Evolutionary conservation across 1,284 basidiomycete species (phyloP).

Genomic region (Naganishia liquefaciens): DNA sequence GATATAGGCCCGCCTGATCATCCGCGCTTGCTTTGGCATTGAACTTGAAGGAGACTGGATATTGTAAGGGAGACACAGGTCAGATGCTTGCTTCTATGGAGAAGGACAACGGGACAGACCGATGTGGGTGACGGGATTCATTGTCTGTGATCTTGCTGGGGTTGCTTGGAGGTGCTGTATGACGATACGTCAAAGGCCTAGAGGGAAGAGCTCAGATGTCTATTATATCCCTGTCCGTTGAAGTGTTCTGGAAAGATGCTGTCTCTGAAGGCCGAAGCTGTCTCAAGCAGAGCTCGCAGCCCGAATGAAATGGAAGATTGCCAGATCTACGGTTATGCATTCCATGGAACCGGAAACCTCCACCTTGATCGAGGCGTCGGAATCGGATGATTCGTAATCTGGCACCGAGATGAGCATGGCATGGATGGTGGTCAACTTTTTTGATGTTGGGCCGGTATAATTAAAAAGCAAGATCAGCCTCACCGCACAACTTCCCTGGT

Average conservation of each 20-base stretch:
- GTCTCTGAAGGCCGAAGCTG: too few species aligned
- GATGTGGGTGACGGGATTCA: slow-evolving; percentile 23
- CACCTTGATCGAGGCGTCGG: background rate
- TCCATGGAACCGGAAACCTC: background rate
- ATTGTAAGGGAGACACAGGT: background rate
- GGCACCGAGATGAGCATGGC: background rate
- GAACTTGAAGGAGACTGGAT: slow-evolving; percentile 30
- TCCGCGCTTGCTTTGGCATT: slow-evolving; percentile 11
- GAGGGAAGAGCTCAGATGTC: too few species aligned
- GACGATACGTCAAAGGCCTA: too few species aligned
- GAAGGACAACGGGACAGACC: background rate
- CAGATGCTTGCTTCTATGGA: background rate
- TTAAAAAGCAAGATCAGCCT: background rate
- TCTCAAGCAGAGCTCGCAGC: too few species aligned
- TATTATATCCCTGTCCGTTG: too few species aligned
- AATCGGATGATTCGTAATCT: slow-evolving; percentile 4
- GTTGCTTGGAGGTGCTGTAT: background rate
- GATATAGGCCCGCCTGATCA: slow-evolving; percentile 13
- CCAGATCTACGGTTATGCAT: too few species aligned
- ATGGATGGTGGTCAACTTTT: background rate
- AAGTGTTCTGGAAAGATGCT: too few species aligned
- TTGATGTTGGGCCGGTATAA: background rate
- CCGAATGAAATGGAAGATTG: too few species aligned
- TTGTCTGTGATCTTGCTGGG: too few species aligned
- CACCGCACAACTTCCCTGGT: background rate